phyloP scores from a whole-genome alignment of 148 eudicot genomes.

The Fagopyrum tataricum region DNA sequence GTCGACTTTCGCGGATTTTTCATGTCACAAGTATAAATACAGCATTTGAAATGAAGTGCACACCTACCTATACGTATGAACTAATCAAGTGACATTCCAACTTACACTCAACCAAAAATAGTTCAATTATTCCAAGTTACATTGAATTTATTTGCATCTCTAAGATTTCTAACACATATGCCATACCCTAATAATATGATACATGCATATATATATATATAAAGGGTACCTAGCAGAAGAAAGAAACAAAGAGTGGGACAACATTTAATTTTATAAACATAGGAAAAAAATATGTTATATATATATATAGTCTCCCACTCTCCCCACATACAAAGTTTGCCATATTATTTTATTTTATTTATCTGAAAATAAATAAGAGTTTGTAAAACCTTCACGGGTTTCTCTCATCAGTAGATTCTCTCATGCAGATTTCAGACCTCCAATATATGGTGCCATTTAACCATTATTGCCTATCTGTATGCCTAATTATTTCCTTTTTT shows the following conservation, averaged over 20 bases:
- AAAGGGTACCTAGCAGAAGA: background rate
- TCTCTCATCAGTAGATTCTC: constrained; percentile 42
- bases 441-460: background rate
- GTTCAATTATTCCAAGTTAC: constrained; percentile 3
- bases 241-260: background rate
- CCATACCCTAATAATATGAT: background rate
- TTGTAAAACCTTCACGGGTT: constrained; percentile 34
- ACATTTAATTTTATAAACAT: too few relatives aligned
- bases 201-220: background rate
- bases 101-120: background rate
- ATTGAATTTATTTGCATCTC: background rate
- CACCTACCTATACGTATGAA: background rate
- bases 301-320: background rate
- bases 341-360: too few relatives aligned
- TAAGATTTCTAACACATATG: background rate
- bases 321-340: background rate
- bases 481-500: background rate
- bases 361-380: background rate
- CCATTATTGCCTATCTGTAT: constrained; percentile 4
- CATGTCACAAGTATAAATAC: background rate
- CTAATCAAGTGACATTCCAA: background rate
- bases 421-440: constrained; percentile 19
- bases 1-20: too few relatives aligned
- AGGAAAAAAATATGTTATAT: too few relatives aligned
- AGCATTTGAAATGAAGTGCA: background rate